A percentile compares a stretch with the other conserved stretches of the same genome.
Conservation (phyloP, 495 filamentous ascomycete genomes). For the Tuber aestivum region DNA sequence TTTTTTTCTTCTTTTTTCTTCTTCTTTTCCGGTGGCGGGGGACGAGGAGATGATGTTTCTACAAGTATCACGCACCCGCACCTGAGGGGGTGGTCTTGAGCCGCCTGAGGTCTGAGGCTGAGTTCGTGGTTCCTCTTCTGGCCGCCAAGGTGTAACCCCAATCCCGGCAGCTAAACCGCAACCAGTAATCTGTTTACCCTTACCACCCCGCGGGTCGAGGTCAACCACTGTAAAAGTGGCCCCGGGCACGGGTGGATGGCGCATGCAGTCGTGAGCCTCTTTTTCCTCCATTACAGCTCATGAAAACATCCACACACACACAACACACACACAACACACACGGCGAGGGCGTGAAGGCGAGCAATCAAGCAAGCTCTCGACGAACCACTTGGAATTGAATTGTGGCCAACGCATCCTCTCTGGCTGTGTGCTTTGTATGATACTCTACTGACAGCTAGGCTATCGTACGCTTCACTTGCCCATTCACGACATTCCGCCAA, state of each 20-base stretch:
- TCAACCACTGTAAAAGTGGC: not conserved
- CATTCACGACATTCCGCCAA: not conserved
- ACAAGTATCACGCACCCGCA: too few species aligned
- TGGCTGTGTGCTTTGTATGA: not conserved
- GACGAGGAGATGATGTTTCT: too few species aligned
- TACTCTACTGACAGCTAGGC: not conserved
- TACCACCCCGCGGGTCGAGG: not conserved
- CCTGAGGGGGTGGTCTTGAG: too few species aligned
- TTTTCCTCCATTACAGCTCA: not conserved
- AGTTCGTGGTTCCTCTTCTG: not conserved
- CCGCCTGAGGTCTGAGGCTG: not conserved
- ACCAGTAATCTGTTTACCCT: constrained; percentile 2
- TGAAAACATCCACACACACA: not conserved
- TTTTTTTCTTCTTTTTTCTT: not conserved
- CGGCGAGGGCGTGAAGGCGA: not conserved
- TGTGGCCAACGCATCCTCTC: not conserved
- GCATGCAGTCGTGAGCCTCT: not conserved
- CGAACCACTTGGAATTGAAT: not conserved
- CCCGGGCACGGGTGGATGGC: not conserved
- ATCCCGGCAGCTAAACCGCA: not conserved
- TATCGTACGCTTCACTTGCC: not conserved
- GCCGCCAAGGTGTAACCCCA: not conserved
- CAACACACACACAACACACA: too few species aligned
- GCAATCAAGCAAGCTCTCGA: not conserved
- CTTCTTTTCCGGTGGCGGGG: not conserved